Conservation (phyloP, 2,329 filamentous ascomycete genomes). For the Trichophyton verrucosum region DNA sequence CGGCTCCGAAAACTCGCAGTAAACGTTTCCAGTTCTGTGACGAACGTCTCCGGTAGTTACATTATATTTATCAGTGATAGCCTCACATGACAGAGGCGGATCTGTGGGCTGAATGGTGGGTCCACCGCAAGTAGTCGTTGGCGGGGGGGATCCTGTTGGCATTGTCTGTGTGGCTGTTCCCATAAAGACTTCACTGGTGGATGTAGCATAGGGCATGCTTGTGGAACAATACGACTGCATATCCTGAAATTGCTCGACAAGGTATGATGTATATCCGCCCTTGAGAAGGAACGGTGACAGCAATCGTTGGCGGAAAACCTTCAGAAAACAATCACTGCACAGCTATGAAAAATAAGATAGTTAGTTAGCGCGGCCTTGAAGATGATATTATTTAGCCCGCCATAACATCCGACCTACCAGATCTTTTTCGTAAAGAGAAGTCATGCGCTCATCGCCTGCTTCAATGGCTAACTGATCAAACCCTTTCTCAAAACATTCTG, state of each 20-base stretch:
- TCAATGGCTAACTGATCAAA: neutral
- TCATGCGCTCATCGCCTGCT: neutral
- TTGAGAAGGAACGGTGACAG: slow-evolving; percentile 12
- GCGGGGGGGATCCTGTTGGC: neutral
- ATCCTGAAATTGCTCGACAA: slow-evolving; percentile 13
- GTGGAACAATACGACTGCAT: slow-evolving; percentile 14
- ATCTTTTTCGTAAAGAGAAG: neutral
- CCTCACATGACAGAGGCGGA: neutral
- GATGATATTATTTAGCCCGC: neutral
- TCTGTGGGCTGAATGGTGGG: neutral
- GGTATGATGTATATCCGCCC: slow-evolving; percentile 13
- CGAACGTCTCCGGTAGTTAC: neutral
- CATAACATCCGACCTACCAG: neutral
- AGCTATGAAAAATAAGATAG: neutral
- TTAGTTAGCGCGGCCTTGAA: neutral
- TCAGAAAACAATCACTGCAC: slow-evolving; percentile 16
- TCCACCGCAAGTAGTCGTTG: neutral
- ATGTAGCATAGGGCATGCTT: slow-evolving; percentile 9
- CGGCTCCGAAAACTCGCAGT: neutral
- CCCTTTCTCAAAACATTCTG: neutral
- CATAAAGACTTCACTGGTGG: slow-evolving; percentile 5
- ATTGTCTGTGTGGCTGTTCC: slow-evolving; percentile 9
- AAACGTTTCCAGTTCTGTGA: neutral
- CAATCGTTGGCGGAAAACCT: slow-evolving; percentile 13
- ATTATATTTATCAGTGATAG: neutral